A percentile compares a stretch with the other conserved stretches of the same genome.
Evolutionary conservation across 208 protist species (phyloP).

Genomic region (Leishmania major): DNA sequence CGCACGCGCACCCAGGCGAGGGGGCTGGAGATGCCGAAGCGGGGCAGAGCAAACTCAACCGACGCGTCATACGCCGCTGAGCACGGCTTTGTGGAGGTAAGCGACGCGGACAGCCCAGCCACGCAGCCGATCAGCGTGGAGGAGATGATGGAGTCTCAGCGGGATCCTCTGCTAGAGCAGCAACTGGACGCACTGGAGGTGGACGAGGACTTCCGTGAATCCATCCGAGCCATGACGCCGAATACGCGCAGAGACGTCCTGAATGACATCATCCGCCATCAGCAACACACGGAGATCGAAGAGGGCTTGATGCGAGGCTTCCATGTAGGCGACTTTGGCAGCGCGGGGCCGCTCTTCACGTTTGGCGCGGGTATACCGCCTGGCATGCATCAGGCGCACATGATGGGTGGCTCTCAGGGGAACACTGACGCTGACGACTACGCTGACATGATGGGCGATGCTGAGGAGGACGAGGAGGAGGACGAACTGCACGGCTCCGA

Average conservation of each 20-base stretch:
- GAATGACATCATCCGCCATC: slow-evolving; percentile 74
- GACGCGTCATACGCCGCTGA: not conserved
- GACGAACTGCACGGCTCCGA: slow-evolving; percentile 4
- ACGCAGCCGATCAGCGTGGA: slow-evolving; percentile 7
- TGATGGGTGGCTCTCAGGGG: not conserved
- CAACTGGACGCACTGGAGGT: slow-evolving; percentile 53
- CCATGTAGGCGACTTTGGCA: not conserved
- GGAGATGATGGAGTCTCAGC: slow-evolving; percentile 4
- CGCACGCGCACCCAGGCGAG: not conserved
- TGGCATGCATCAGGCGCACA: not conserved
- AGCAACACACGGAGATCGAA: slow-evolving; percentile 22
- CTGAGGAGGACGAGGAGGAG: slow-evolving; percentile 18
- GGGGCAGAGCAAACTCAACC: slow-evolving; percentile 10
- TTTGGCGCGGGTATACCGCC: not conserved
- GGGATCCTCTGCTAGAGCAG: slow-evolving; percentile 51
- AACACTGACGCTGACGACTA: not conserved
- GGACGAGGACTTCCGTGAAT: slow-evolving; percentile 71
- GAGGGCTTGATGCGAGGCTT: slow-evolving; percentile 10
- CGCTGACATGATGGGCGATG: slow-evolving; percentile 5
- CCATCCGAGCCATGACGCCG: slow-evolving; percentile 72
- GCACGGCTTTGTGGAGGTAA: slow-evolving; percentile 19
- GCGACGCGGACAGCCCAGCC: slow-evolving; percentile 1
- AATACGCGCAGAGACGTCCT: slow-evolving; percentile 70
- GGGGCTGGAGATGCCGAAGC: slow-evolving; percentile 28
- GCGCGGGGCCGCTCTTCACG: not conserved